Evolutionary conservation across 2,329 filamentous ascomycete species (phyloP), one percentile per base, ranked within the genome.

Genomic region (Aspergillus brasiliensis): DNA sequence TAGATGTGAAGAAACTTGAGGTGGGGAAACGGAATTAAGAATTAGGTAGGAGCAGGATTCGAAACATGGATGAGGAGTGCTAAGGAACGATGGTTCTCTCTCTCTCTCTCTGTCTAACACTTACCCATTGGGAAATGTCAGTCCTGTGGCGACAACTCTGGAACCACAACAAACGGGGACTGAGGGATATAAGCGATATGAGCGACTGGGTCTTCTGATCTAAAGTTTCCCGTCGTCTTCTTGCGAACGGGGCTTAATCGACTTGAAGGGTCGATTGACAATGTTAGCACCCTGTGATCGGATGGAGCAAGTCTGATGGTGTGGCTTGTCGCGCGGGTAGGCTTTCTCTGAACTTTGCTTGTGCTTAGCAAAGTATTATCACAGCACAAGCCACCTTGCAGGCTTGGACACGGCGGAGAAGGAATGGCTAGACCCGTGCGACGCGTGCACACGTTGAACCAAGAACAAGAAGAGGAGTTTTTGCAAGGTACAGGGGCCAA

Each of bases 121-220:
- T 49, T 68, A 68, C 65, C 60, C 66, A 68, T 68, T 54, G 59
- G 61, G 57, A 64, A 58, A 49, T 21, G 55, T 59, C 47, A 40
- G 60, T 57, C 52, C 31, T 62, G 56, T 60, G 59, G 58, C 56
- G 54, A 57, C 55, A 52, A 56, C n/a, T 57, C 28, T 25, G 58
- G 60, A 57, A 44, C 57, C 59, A 62, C 60, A 52, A 47, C 23
- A 10, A 44, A 34, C 23, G 52, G 34, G 13, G n/a, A 23, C 21
- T 42, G 15, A 23, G 34, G 44, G 46, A 49, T 49, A 49, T 49
- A 49, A 49, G 46, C 8, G 25, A 17, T 34, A 15, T 27, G 44
- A 48, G 23, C 23, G 15, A 28, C 46, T 10, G 25, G 46, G 46
- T 49, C 46, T 49, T 49, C 46, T 49, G 46, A 49, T 28, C 46